Evolutionary conservation across 805 yeast species (phyloP).

Genomic region (Myxozyma kluyveri): DNA sequence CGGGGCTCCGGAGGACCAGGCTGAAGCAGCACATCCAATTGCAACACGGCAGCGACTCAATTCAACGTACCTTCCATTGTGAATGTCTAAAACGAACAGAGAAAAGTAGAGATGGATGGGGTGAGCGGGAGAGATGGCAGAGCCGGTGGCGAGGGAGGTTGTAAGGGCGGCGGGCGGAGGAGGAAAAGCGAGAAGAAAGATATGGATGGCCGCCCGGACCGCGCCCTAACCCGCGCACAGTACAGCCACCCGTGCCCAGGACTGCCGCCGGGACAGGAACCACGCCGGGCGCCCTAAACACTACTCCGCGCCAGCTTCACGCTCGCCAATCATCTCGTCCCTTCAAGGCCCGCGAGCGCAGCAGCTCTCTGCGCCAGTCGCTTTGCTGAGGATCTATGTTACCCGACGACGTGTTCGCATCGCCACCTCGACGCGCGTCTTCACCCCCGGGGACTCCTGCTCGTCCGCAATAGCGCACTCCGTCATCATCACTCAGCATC

Average conservation of each 20-base stretch:
- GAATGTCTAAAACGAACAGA: constrained; percentile 1
- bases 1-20: background rate
- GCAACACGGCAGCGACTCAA: background rate
- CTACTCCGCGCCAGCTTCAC: too few species aligned
- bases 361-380: too few species aligned
- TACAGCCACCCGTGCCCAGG: background rate
- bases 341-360: too few species aligned
- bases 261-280: background rate
- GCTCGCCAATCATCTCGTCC: too few species aligned
- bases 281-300: too few species aligned
- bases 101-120: constrained; percentile 7
- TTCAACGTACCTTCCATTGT: constrained; percentile 26
- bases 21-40: constrained; percentile 5
- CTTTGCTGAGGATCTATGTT: too few species aligned
- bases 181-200: background rate
- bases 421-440: too few species aligned
- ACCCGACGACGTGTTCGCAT: too few species aligned
- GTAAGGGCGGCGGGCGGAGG: background rate
- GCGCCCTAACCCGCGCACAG: background rate
- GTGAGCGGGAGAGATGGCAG: constrained; percentile 9
- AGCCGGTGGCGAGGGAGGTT: background rate
- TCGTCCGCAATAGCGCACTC: too few species aligned
- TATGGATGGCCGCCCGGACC: constrained; percentile 1
- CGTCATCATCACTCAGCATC: too few species aligned
- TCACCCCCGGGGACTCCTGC: too few species aligned